Base-by-base conservation (phyloP, 176 grass and related monocot species). In the Oryza glaberrima region DNA sequence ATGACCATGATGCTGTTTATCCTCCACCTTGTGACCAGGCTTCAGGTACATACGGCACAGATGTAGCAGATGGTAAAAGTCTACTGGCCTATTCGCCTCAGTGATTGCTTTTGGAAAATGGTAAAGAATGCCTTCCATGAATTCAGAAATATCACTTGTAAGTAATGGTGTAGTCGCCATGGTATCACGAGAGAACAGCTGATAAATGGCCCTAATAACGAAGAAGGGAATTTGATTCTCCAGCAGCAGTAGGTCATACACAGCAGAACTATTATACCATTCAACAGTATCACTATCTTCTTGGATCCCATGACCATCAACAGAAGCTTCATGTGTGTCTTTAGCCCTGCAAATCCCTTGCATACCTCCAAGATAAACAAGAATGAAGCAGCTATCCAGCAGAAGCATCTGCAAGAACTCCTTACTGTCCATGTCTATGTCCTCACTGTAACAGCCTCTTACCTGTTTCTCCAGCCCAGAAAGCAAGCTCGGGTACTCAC, bases 231-330 rank as follows among this genome's bases (percentile, higher is more conserved):
- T 38, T 38, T 38, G 36, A 1, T 6, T 19, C 16, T 54, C 51
- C 4, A 54, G 51, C 75, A 77, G 41, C 8, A 77, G 75, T 17
- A 77, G 75, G 0, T 77, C 75, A 64, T 77, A 77, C 0, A 77
- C 54, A 77, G 34, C 75, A 77, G 75, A 77, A 77, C 75, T 77
- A 1, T 77, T 64, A 10, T 77, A 77, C 75, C 75, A 64, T 64
- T 64, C 35, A 0, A 25, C 19, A 25, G 20, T 25, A 0, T 13
- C 20, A 1, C 20, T 0, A 2, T 43, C 5, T 54, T 54, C 51
- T 2, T 7, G 51, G 4, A 1, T 54, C 15, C 4, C 16, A 0
- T 4, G 51, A 63, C 0, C 54, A 43, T 2, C 0, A 64, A 3
- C 0, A 0, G 34, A 16, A 77, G 54, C 35, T 10, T 4, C 75